Evolutionary conservation across 164 flowering plant genomes (phyloP), one percentile per base, ranked within the genome.

Genomic region (Platanus orientalis): DNA sequence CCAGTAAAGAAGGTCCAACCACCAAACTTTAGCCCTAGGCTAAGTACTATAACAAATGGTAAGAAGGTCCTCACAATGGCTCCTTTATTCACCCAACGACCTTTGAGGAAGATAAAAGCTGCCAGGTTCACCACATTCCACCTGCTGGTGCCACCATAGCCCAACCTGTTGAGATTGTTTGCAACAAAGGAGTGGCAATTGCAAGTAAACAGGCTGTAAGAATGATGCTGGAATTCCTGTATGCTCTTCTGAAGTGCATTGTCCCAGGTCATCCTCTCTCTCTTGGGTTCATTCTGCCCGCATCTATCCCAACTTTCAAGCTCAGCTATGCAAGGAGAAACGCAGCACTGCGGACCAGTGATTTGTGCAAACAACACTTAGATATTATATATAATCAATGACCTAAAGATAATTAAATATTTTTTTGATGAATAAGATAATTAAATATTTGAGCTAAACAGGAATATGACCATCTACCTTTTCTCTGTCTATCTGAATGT

Each of bases 101-200:
- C 97, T 71, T 85, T 86, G 44, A 93, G 64, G 69, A 94, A 80
- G 7, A 91, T 77, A 51, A 86, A 68, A 32, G 71, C 73, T 11
- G 97, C 99, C 66, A 94, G 78, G 73, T 86, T 94, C 61, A 89
- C 96, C 63, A 91, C 86, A 62, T 94, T 94, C 99, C 99, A 94
- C 57, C 80, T 73, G 47, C 84, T 78, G 30, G 78, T n/a, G 24
- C 77, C 77, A 40, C 65, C 70, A 57, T 84, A 84, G 42, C 79
- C 75, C 69, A 91, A 54, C 66, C 89, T 76, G 80, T 94, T 94
- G 19, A 91, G 81, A 66, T 76, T 82, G 78, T 89, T 86, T 30
- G 92, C 95, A 1, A 91, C 99, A 60, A 83, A 94, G 11, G 96
- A 91, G 73, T 94, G 99, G 78, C 97, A 94, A 68, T 94, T 94